Base-by-base conservation (phyloP, 2,329 filamentous ascomycete genomes). In the Cercospora sesami region DNA sequence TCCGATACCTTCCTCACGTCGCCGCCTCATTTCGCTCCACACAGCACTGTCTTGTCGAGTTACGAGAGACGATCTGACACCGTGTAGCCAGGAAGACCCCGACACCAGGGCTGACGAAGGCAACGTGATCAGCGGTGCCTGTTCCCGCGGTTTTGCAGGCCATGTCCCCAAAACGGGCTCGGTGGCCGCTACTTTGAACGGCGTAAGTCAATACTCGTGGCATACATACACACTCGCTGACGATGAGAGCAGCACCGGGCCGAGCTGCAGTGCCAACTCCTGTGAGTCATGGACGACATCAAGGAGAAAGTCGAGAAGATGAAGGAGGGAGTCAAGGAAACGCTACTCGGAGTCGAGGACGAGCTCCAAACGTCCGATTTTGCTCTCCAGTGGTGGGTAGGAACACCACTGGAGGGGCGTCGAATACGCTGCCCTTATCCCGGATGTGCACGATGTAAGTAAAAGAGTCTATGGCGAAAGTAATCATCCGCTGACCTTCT, bases 221-320 rank as follows among this genome's bases (percentile, higher is more conserved):
- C 10, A 14, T 10, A 53, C 23, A 23, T 30, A 18, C 48, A 28
- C 48, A 26, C 21, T 55, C 6, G 5, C 23, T 55, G 23, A 28
- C 12, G 14, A 26, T 26, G 48, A n/a, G 14, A n/a, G 48, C 12
- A 55, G 48, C 48, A 55, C 48, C 23, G 12, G 16, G 48, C 45
- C 45, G 16, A 48, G 21, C 48, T 55, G 48, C 48, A 28, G 48
- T 55, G 48, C 48, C 48, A 28, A 8, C 14, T 5, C 16, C 36
- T 42, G 6, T 42, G 36, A 4, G 16, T n/a, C 36, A 53, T 26
- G 59, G 59, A 61, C 21, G 36, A 55, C 16, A 18, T 63, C n/a
- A 63, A 63, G 26, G 62, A 59, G 36, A 64, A 58, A 26, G 62
- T 53, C 26, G 60, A 64, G 53, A 62, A 57, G 28, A 33, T 63